Evolutionary conservation across 2,329 filamentous ascomycete species (phyloP).

Genomic region (Botrytis paeoniae): DNA sequence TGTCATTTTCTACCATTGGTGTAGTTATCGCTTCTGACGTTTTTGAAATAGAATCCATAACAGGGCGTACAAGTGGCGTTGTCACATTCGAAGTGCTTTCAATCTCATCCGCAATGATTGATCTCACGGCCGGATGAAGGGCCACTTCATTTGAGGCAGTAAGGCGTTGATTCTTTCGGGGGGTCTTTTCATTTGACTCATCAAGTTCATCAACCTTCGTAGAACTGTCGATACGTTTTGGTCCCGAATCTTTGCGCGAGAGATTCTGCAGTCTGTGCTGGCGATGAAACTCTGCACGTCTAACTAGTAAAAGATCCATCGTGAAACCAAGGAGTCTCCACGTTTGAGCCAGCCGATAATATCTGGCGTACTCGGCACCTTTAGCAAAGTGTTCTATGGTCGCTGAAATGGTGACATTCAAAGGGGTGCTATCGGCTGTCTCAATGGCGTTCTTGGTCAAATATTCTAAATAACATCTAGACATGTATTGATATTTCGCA

Average conservation of each 20-base stretch:
- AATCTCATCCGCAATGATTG: constrained; percentile 43
- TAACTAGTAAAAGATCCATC: constrained; percentile 51
- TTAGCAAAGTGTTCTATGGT: constrained; percentile 57
- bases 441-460: constrained; percentile 36
- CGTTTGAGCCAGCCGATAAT: constrained; percentile 61
- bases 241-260: constrained; percentile 31
- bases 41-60: constrained; percentile 37
- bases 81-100: constrained; percentile 62
- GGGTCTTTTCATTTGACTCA: constrained; percentile 30
- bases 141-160: constrained; percentile 23
- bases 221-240: constrained; percentile 25
- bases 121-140: constrained; percentile 24
- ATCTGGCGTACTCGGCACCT: constrained; percentile 54
- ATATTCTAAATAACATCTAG: constrained; percentile 54
- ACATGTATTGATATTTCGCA: constrained; percentile 54
- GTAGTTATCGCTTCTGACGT: constrained; percentile 31
- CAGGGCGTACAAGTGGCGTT: constrained; percentile 56
- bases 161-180: constrained; percentile 25
- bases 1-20: constrained; percentile 37
- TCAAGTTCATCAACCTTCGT: constrained; percentile 3
- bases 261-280: constrained; percentile 43
- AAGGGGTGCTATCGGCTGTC: constrained; percentile 12
- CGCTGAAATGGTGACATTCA: constrained; percentile 42
- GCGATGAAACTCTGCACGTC: constrained; percentile 56
- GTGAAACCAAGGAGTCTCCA: constrained; percentile 61